Conservation (phyloP, 2,329 filamentous ascomycete species). For the Penicillium oxalicum region DNA sequence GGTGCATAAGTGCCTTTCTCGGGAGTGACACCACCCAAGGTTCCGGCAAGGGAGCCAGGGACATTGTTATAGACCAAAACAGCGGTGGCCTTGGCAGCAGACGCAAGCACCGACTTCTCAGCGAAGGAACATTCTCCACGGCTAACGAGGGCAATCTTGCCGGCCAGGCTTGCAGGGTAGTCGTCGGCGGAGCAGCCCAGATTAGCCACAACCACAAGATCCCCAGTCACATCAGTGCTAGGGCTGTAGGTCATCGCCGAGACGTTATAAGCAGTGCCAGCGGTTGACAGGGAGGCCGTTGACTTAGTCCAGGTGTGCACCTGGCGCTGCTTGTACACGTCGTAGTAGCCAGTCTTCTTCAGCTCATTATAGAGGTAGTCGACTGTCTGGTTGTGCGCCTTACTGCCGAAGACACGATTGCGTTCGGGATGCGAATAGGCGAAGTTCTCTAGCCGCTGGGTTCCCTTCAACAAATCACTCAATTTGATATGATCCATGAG, state of each 20-base stretch:
- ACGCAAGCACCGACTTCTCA: constrained; percentile 62
- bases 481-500: constrained; percentile 42
- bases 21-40: constrained; percentile 55
- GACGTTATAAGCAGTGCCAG: constrained; percentile 49
- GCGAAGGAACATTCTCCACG: constrained; percentile 68
- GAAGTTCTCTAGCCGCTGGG: constrained; percentile 48
- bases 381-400: constrained; percentile 59
- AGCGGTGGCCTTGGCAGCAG: constrained; percentile 62
- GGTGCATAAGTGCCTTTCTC: constrained; percentile 42
- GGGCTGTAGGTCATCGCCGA: constrained; percentile 61
- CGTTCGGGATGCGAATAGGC: constrained; percentile 25
- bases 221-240: constrained; percentile 21
- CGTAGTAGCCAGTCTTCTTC: constrained; percentile 34
- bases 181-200: constrained; percentile 60
- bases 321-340: constrained; percentile 52
- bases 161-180: constrained; percentile 53
- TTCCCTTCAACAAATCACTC: constrained; percentile 53
- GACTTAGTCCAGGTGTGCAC: constrained; percentile 55
- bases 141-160: constrained; percentile 63
- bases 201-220: constrained; percentile 55
- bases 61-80: constrained; percentile 72
- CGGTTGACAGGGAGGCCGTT: constrained; percentile 52
- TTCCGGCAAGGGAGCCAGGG: constrained; percentile 58
- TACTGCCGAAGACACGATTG: constrained; percentile 27
- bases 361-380: constrained; percentile 57